Base-by-base conservation (phyloP, 1,139 yeast species). In the Scheffersomyces parashehatae region DNA sequence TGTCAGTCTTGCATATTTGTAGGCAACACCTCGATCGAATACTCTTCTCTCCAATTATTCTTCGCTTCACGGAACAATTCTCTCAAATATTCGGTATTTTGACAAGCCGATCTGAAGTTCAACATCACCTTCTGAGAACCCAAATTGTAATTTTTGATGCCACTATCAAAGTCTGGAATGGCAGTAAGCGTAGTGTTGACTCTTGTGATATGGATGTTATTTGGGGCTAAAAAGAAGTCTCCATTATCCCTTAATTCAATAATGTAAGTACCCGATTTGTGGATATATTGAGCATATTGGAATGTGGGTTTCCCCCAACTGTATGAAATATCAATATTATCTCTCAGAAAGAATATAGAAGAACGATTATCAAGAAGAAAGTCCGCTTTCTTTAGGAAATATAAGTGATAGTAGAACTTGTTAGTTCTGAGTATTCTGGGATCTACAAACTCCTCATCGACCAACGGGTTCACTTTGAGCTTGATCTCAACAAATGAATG, bases 221-320 rank as follows among this genome's bases (percentile, higher is more conserved):
- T 87, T 2, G 95, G 95, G 0, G 91, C 93, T 56, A 91, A 68
- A 51, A 87, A 83, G 54, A 91, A 77, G 45, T 83, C 86, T 13
- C 96, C 96, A 52, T 83, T 85, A 37, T 83, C 89, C 49, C 93
- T 72, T 38, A 95, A 74, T 62, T 95, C 98, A 3, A 95, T 96
- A 45, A 95, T 81, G 51, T 91, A 88, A 1, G 88, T 83, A 1
- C 99, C 99, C 0, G 96, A 82, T 50, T 75, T 78, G 63, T 95
- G 99, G 43, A 95, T 84, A 58, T 86, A 95, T 63, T 95, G 99
- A 1, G 91, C 89, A 60, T 81, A 86, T 52, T 84, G 82, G 67
- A 88, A 91, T 20, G 74, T 72, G 1, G 96, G 96, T 46, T 77
- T 80, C 2, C 98, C 98, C 98, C 98, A 93, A 32, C 96, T 88